These are phyloP conservation scores for Candida xyloterini DNA, from an alignment of 805 yeast genomes.

Conservation along the genomic window DNA sequence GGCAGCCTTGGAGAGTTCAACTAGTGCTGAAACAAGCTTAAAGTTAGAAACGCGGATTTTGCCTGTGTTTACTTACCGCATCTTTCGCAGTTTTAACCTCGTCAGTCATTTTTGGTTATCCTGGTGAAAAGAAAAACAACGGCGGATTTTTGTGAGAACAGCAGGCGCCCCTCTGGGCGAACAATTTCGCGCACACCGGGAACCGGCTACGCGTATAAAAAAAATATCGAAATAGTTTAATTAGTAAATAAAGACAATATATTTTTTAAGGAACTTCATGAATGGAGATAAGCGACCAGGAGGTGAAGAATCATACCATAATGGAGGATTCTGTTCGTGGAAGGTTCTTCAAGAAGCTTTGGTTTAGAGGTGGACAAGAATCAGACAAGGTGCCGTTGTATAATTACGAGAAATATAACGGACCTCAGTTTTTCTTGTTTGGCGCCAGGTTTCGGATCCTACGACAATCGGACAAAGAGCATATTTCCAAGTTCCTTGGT, in stretches of 20 bases:
- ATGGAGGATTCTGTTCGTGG: no score
- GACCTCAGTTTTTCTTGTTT: slow-evolving; percentile 42
- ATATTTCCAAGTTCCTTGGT: slow-evolving; percentile 12
- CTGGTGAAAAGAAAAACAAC: slow-evolving; percentile 12
- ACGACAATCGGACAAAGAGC: slow-evolving; percentile 18
- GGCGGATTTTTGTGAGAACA: slow-evolving; percentile 8
- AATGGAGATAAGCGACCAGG: not conserved
- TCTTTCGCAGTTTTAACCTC: slow-evolving; percentile 32
- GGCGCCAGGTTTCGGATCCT: slow-evolving; percentile 63
- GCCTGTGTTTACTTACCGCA: slow-evolving; percentile 23
- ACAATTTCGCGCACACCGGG: slow-evolving; percentile 12
- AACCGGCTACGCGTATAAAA: slow-evolving; percentile 6
- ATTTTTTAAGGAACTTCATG: slow-evolving; percentile 2
- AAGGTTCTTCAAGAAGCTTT: not conserved
- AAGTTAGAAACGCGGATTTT: slow-evolving; percentile 18
- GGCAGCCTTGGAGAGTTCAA: slow-evolving; percentile 83
- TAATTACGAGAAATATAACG: slow-evolving; percentile 45
- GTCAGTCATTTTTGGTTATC: slow-evolving; percentile 21
- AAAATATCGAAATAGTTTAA: not conserved
- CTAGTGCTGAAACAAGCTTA: slow-evolving; percentile 72
- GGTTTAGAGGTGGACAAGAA: not conserved
- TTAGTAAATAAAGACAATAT: slow-evolving; percentile 4
- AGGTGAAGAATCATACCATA: no score
- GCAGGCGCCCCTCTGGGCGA: slow-evolving; percentile 10
- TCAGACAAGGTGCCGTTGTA: slow-evolving; percentile 3